These are phyloP conservation scores for Jackrogersella multiformis DNA, from an alignment of 495 filamentous ascomycete genomes.

Conservation along the genomic window DNA sequence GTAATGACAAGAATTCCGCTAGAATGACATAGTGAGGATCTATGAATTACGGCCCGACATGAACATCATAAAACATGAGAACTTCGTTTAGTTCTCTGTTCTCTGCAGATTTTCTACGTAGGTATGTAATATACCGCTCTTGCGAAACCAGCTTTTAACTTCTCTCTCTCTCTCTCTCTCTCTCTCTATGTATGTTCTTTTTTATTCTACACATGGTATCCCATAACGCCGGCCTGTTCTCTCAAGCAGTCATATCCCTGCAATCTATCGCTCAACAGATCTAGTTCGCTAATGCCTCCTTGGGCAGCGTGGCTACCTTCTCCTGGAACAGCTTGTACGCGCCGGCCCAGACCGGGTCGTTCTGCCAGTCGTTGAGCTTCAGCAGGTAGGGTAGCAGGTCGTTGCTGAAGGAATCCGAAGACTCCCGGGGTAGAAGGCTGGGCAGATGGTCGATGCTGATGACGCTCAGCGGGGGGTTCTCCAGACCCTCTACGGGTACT, in stretches of 20 bases:
- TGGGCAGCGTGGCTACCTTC: conserved; percentile 80
- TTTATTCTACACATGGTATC: conserved; percentile 31
- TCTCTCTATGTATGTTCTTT: conserved; percentile 18
- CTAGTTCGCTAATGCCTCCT: conserved; percentile 52
- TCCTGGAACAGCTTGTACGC: conserved; percentile 86
- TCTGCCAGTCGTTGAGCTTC: conserved; percentile 77
- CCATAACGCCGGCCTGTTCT: conserved; percentile 26
- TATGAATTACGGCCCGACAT: not conserved
- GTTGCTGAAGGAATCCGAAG: conserved; percentile 84
- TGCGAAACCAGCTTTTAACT: conserved; percentile 16
- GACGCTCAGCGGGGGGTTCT: conserved; percentile 71
- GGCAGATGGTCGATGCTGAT: conserved; percentile 94
- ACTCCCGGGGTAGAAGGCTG: conserved; percentile 84
- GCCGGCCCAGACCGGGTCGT: conserved; percentile 78
- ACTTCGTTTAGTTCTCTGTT: not conserved
- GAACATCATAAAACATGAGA: not conserved
- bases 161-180: too few species aligned
- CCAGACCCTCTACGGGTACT: conserved; percentile 70
- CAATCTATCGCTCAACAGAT: not conserved
- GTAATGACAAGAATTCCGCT: not conserved
- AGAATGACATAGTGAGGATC: not conserved
- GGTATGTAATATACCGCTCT: conserved; percentile 5
- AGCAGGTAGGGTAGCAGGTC: conserved; percentile 82
- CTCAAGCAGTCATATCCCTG: not conserved
- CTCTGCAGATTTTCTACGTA: too few species aligned